Evolutionary conservation across 805 yeast genomes (phyloP).

Genomic region (Candida namnaoensis): DNA sequence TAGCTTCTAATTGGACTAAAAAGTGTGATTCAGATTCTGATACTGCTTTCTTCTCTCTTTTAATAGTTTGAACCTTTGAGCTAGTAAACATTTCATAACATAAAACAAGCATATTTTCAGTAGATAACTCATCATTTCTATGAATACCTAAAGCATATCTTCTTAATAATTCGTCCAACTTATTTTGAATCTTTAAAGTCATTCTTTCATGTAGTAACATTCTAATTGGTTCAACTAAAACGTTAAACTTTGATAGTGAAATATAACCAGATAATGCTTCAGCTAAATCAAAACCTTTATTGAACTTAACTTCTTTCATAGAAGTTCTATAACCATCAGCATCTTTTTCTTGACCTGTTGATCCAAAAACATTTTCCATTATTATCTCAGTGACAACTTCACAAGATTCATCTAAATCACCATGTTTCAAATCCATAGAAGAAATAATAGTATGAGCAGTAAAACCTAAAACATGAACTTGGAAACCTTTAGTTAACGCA

Average conservation of each 20-base stretch:
- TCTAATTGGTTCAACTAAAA: slow-evolving; percentile 62
- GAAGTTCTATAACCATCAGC: slow-evolving; percentile 82
- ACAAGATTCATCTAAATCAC: slow-evolving; percentile 68
- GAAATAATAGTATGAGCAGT: slow-evolving; percentile 72
- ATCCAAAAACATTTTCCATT: slow-evolving; percentile 91
- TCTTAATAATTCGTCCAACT: slow-evolving; percentile 70
- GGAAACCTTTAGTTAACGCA: slow-evolving; percentile 84
- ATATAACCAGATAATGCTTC: slow-evolving; percentile 67
- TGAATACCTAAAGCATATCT: slow-evolving; percentile 74
- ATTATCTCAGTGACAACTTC: slow-evolving; percentile 55
- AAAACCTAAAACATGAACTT: slow-evolving; percentile 84
- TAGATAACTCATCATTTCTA: slow-evolving; percentile 51
- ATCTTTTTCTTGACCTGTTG: slow-evolving; percentile 89
- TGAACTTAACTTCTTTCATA: slow-evolving; percentile 85
- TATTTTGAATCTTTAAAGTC: slow-evolving; percentile 58
- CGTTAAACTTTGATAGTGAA: slow-evolving; percentile 44
- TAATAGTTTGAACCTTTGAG: slow-evolving; percentile 25
- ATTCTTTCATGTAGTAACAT: slow-evolving; percentile 54
- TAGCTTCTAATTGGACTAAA: slow-evolving; percentile 62
- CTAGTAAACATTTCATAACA: slow-evolving; percentile 67
- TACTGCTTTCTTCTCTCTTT: slow-evolving; percentile 11
- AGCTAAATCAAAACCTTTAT: slow-evolving; percentile 82
- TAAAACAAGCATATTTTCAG: slow-evolving; percentile 52
- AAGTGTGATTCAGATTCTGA: slow-evolving; percentile 54
- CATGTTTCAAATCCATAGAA: slow-evolving; percentile 45